phyloP scores from a whole-genome alignment of 1,284 basidiomycete species.

The Ganoderma lucidum region DNA sequence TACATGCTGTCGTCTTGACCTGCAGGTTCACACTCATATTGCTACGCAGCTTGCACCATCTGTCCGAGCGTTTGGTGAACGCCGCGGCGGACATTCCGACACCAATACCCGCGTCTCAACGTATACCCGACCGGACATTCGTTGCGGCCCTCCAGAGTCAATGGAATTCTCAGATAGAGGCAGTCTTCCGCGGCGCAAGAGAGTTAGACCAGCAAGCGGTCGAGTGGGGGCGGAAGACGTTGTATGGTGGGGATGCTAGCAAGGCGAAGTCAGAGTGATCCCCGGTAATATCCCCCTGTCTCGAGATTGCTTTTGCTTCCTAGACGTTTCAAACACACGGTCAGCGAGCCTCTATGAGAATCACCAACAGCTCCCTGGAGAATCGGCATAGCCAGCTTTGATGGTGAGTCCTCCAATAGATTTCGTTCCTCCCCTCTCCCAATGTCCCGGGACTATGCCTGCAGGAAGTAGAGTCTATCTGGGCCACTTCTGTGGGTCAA shows the following conservation, averaged over 20 bases:
- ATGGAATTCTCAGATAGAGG: slow-evolving; percentile 43
- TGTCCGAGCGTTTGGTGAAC: slow-evolving; percentile 39
- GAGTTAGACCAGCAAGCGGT: slow-evolving; percentile 35
- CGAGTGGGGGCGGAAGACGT: slow-evolving; percentile 37
- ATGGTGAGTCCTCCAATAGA: not conserved
- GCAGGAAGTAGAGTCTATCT: no score
- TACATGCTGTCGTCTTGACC: not conserved
- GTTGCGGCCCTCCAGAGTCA: slow-evolving; percentile 35
- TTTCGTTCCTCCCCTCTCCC: no score
- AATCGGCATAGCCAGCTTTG: not conserved
- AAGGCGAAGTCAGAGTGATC: slow-evolving; percentile 23
- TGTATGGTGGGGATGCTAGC: slow-evolving; percentile 39
- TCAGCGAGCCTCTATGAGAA: not conserved
- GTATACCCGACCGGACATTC: slow-evolving; percentile 40
- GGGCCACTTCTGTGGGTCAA: no score
- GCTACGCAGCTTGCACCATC: slow-evolving; percentile 35
- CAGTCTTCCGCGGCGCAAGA: slow-evolving; percentile 34
- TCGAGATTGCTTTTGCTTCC: not conserved
- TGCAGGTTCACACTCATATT: not conserved
- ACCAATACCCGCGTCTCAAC: slow-evolving; percentile 36
- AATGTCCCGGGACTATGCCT: no score
- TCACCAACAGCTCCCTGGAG: not conserved
- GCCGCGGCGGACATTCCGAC: slow-evolving; percentile 33
- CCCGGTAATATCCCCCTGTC: not conserved
- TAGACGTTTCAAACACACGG: not conserved